These are phyloP conservation scores for Cardamine resedifolia DNA, from an alignment of 345 rosid genomes.

Conservation along the genomic window DNA sequence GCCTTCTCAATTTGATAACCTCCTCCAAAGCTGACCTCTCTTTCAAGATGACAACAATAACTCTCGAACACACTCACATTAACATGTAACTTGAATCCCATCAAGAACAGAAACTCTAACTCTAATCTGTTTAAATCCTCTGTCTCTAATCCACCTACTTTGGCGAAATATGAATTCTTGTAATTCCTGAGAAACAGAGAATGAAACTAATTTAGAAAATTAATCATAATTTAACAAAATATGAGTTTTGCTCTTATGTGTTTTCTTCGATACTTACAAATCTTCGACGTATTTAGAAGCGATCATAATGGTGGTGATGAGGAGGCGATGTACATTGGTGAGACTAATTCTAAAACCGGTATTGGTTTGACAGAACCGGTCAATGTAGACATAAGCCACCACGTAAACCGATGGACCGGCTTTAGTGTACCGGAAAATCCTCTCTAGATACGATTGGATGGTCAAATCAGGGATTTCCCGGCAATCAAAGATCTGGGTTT, in stretches of 20 bases:
- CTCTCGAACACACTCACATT: constrained; percentile 88
- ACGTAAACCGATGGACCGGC: constrained; percentile 86
- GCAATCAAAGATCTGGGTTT: constrained; percentile 60
- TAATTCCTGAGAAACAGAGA: constrained; percentile 57
- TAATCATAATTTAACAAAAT: background rate
- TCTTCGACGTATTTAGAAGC: constrained; percentile 92
- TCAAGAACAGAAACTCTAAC: constrained; percentile 72
- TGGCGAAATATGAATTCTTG: constrained; percentile 75
- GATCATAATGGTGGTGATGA: constrained; percentile 80
- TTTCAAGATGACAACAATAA: constrained; percentile 81
- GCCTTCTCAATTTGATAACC: constrained; percentile 85
- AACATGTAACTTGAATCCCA: constrained; percentile 83
- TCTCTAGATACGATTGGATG: constrained; percentile 73
- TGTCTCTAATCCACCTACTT: constrained; percentile 80
- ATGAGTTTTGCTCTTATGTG: background rate
- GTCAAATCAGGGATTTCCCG: constrained; percentile 73
- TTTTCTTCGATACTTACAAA: constrained; percentile 58
- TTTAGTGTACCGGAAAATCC: constrained; percentile 76
- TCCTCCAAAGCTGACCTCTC: constrained; percentile 85
- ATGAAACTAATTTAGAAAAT: background rate
- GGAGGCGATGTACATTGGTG: constrained; percentile 72
- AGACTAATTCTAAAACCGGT: constrained; percentile 65
- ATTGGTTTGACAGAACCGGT: constrained; percentile 74
- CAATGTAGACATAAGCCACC: constrained; percentile 85
- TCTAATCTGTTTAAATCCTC: constrained; percentile 68